Percentiles rank a stretch among this genome's conserved stretches.
These are phyloP conservation scores for Neodidymelliopsis sp. DNA, from an alignment of 2,329 filamentous ascomycete species.

Conservation along the genomic window DNA sequence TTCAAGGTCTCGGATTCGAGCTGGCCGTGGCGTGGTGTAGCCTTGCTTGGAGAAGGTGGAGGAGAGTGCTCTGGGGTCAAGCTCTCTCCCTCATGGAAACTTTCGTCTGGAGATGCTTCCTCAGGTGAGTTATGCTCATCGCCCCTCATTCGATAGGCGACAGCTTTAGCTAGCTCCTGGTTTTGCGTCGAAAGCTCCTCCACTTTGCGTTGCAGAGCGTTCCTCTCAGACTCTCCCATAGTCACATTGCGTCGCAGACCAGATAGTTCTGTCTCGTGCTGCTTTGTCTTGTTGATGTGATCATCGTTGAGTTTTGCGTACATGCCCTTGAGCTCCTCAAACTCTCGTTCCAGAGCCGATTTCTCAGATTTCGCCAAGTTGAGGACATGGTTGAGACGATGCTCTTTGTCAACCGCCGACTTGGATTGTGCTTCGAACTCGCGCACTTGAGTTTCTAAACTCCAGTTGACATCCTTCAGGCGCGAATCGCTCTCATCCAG, in stretches of 20 bases:
- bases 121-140: constrained; percentile 68
- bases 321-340: constrained; percentile 85
- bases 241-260: constrained; percentile 81
- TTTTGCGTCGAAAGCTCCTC: constrained; percentile 90
- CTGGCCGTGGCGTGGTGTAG: constrained; percentile 86
- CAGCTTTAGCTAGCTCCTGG: constrained; percentile 84
- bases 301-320: constrained; percentile 85
- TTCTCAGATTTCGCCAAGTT: constrained; percentile 77
- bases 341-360: constrained; percentile 77
- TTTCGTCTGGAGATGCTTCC: constrained; percentile 55
- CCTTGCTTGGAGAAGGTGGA: constrained; percentile 87
- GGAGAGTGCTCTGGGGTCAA: constrained; percentile 88
- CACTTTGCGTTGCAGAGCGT: constrained; percentile 81
- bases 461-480: constrained; percentile 99
- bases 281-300: constrained; percentile 76
- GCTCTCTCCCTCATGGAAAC: constrained; percentile 63
- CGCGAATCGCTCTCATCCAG: constrained; percentile 94
- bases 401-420: constrained; percentile 82
- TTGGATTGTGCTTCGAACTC: constrained; percentile 77
- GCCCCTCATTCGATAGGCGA: constrained; percentile 75
- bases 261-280: constrained; percentile 88
- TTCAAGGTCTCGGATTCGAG: constrained; percentile 96
- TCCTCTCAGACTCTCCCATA: constrained; percentile 79
- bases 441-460: constrained; percentile 89
- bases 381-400: constrained; percentile 77